Evolutionary conservation across 345 rosid genomes (phyloP).

Genomic region (Trapa bicornis): DNA sequence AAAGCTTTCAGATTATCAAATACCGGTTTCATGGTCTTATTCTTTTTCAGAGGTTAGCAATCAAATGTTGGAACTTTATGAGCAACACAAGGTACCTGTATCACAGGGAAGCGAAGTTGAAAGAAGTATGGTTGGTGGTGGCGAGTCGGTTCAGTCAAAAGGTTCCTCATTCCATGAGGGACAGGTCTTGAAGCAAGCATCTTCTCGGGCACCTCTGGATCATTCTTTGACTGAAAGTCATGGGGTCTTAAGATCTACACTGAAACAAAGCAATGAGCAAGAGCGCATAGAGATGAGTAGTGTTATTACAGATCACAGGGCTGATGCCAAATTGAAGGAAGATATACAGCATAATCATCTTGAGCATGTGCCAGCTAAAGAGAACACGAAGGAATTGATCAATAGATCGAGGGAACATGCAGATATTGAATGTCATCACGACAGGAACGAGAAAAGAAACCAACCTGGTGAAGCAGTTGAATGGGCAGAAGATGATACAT

Average conservation of each 20-base stretch:
- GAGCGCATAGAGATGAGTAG: constrained; percentile 32
- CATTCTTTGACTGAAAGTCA: constrained; percentile 32
- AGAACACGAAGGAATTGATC: constrained; percentile 24
- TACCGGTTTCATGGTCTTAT: neutral
- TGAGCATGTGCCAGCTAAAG: constrained; percentile 26
- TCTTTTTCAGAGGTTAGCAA: constrained; percentile 53
- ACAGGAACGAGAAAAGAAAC: constrained; percentile 27
- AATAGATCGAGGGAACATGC: constrained; percentile 28
- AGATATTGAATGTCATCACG: constrained; percentile 35
- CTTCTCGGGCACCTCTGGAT: constrained; percentile 33
- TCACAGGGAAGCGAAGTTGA: constrained; percentile 57
- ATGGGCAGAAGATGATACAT: constrained; percentile 33
- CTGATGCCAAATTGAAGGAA: constrained; percentile 34
- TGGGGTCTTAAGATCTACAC: constrained; percentile 26
- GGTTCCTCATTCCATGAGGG: constrained; percentile 29
- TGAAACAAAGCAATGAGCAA: constrained; percentile 41
- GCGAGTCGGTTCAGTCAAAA: constrained; percentile 32
- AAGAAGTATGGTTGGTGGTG: constrained; percentile 59
- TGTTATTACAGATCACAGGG: constrained; percentile 63
- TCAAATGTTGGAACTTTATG: constrained; percentile 70
- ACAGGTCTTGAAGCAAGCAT: constrained; percentile 25
- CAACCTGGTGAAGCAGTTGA: constrained; percentile 33
- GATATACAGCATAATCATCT: constrained; percentile 12
- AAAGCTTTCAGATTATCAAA: neutral
- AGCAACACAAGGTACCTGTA: constrained; percentile 45